A percentile compares a stretch with the other conserved stretches of the same genome.
These are phyloP conservation scores for Metschnikowia kofuensis DNA, from an alignment of 805 yeast species.

Conservation along the genomic window DNA sequence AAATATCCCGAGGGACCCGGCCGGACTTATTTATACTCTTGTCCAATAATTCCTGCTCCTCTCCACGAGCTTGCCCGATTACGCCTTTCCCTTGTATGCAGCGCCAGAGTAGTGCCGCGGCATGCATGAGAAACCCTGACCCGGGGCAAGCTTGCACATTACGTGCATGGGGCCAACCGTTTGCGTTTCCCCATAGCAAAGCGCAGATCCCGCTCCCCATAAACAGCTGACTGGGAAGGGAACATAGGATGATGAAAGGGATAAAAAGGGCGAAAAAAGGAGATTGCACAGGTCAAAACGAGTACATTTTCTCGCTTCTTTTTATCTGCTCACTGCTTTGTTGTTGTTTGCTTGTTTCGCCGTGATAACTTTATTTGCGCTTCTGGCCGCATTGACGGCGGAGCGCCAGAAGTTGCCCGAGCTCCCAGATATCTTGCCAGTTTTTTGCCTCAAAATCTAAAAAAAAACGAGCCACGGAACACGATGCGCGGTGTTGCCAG, in stretches of 20 bases:
- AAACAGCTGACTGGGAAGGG: too few species aligned
- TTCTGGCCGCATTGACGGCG: neutral
- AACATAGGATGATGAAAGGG: too few species aligned
- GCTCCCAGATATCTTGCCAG: neutral
- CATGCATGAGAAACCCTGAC: neutral
- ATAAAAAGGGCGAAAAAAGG: too few species aligned
- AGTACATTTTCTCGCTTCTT: too few species aligned
- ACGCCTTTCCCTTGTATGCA: neutral
- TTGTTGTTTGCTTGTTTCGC: too few species aligned
- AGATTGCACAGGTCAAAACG: too few species aligned
- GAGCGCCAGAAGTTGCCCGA: neutral
- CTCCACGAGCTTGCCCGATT: neutral
- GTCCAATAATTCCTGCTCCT: neutral
- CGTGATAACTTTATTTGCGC: neutral
- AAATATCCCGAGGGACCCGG: neutral
- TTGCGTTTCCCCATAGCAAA: too few species aligned
- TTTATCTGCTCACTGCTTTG: too few species aligned
- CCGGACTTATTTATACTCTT: neutral
- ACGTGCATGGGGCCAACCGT: too few species aligned
- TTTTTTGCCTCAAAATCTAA: too few species aligned
- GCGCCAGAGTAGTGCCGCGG: neutral
- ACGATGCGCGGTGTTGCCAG: neutral
- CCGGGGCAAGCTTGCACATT: neutral
- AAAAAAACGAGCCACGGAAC: neutral
- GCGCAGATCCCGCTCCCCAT: too few species aligned